These are phyloP conservation scores for Lecanicillium sp. DNA, from an alignment of 2,329 filamentous ascomycete genomes.

Conservation along the genomic window DNA sequence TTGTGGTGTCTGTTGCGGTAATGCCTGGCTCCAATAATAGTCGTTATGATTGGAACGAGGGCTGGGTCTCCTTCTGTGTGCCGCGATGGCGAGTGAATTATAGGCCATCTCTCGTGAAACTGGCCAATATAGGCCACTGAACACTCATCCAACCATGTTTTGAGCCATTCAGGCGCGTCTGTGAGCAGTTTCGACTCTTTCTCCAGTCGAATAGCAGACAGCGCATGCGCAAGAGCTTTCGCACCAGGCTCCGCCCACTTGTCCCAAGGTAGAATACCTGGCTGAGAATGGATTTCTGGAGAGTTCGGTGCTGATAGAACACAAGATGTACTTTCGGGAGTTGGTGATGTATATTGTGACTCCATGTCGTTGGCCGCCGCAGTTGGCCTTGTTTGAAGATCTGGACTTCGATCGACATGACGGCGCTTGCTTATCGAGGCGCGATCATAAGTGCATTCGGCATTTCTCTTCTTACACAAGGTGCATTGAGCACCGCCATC, in stretches of 20 bases:
- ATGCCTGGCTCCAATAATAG: conserved; percentile 33
- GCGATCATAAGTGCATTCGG: conserved; percentile 28
- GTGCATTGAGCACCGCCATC: conserved; percentile 31
- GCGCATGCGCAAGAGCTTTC: conserved; percentile 5
- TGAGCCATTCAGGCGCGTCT: conserved; percentile 8
- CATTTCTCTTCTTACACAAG: conserved; percentile 29
- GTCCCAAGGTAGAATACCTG: conserved; percentile 1
- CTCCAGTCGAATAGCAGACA: conserved; percentile 3
- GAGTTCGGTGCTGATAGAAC: too few relatives aligned
- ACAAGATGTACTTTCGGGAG: too few relatives aligned
- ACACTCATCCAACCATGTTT: conserved; percentile 14
- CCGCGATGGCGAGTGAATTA: conserved; percentile 29
- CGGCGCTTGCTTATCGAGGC: conserved; percentile 2
- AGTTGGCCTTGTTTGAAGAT: too few relatives aligned
- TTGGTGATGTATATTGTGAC: too few relatives aligned
- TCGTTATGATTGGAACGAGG: conserved; percentile 19
- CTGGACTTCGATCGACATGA: background rate
- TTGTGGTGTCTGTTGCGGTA: too few relatives aligned
- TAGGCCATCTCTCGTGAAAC: conserved; percentile 33
- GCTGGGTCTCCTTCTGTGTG: conserved; percentile 18
- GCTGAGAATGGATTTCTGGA: too few relatives aligned
- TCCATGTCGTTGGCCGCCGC: too few relatives aligned
- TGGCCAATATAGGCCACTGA: conserved; percentile 27
- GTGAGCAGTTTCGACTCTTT: conserved; percentile 6
- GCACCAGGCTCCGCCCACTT: conserved; percentile 4